Evolutionary conservation across 108 stramenopile species (phyloP).

Genomic region (Cyclotella distinguenda): DNA sequence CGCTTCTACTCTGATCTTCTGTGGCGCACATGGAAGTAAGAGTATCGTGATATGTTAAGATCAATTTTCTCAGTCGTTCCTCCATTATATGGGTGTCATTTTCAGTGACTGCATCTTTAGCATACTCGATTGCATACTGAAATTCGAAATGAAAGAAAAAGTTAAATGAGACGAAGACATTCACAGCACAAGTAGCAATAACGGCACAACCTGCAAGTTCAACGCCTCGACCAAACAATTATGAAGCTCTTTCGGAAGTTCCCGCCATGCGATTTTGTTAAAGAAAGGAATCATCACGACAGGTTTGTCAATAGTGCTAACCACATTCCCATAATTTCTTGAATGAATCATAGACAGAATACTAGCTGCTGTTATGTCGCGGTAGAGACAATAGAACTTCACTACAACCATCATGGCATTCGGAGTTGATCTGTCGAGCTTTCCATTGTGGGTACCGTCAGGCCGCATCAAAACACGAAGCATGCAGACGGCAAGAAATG

Average conservation of each 20-base stretch:
- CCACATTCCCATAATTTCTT: conserved; percentile 15
- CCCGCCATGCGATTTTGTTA: conserved; percentile 2
- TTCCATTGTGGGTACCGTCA: conserved; percentile 57
- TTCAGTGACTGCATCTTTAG: neutral
- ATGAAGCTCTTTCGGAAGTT: conserved; percentile 60
- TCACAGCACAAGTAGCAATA: conserved; percentile 30
- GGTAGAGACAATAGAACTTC: conserved; percentile 76
- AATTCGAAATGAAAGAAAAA: neutral
- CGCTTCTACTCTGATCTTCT: conserved; percentile 2
- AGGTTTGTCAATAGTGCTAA: conserved; percentile 6
- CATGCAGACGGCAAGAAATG: conserved; percentile 74
- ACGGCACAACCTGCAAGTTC: conserved; percentile 42
- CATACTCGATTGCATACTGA: conserved; percentile 14
- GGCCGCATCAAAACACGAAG: conserved; percentile 62
- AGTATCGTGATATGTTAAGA: neutral
- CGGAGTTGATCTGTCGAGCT: conserved; percentile 59
- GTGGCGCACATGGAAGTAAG: conserved; percentile 8
- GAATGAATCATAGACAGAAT: conserved; percentile 26
- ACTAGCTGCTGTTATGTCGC: conserved; percentile 54
- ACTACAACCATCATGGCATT: conserved; percentile 76
- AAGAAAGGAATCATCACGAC: conserved; percentile 65
- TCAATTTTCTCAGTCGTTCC: conserved; percentile 1
- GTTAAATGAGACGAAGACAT: conserved; percentile 1
- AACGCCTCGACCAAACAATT: conserved; percentile 55
- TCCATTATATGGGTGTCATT: conserved; percentile 3